Conservation (phyloP, 768 basidiomycete genomes). For the Tylopilus plumbeoviolaceoides region DNA sequence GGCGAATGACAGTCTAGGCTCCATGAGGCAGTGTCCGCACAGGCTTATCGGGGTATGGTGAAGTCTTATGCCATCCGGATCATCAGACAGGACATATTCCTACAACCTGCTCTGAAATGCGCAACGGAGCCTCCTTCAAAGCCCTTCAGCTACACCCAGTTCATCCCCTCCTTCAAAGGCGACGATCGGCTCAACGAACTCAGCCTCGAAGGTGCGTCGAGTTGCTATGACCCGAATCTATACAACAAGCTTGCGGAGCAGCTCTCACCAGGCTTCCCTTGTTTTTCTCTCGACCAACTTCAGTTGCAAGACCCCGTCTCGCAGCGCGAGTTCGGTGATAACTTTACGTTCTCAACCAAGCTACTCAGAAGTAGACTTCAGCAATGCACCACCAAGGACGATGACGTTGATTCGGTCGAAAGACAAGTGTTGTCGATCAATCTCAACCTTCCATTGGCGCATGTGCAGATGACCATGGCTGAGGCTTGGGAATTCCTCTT, state of each 20-base stretch:
- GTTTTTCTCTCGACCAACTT: constrained; percentile 61
- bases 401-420: constrained; percentile 47
- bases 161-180: constrained; percentile 54
- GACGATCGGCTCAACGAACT: constrained; percentile 65
- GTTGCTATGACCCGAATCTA: constrained; percentile 66
- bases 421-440: constrained; percentile 71
- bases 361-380: constrained; percentile 60
- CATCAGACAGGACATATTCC: constrained; percentile 68
- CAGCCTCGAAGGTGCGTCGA: constrained; percentile 64
- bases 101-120: constrained; percentile 45
- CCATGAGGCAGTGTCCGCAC: constrained; percentile 56
- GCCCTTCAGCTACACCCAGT: constrained; percentile 55
- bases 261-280: constrained; percentile 50
- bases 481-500: constrained; percentile 78
- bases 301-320: constrained; percentile 56
- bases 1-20: constrained; percentile 44
- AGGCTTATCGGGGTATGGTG: constrained; percentile 64
- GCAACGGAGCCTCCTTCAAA: constrained; percentile 38
- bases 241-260: constrained; percentile 57
- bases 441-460: constrained; percentile 80
- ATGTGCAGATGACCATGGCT: constrained; percentile 69
- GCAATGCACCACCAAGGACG: constrained; percentile 31
- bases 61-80: constrained; percentile 77
- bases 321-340: constrained; percentile 76
- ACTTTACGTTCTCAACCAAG: constrained; percentile 66